These are phyloP conservation scores for Toxoplasma gondii DNA, from an alignment of 169 alveolate genomes.

Conservation along the genomic window DNA sequence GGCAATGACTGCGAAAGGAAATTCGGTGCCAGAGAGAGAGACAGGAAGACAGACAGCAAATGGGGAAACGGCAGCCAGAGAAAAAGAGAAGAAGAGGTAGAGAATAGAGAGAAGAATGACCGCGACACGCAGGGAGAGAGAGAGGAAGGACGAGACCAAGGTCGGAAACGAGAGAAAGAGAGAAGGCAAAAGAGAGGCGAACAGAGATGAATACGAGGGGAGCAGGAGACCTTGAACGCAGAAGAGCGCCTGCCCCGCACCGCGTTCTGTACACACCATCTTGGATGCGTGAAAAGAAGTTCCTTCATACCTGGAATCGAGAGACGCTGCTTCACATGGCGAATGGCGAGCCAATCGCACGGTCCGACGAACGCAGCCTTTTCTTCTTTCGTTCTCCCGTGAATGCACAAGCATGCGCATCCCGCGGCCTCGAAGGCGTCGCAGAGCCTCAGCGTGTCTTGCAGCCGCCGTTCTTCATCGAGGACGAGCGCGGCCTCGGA, in stretches of 20 bases:
- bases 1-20: constrained; percentile 50
- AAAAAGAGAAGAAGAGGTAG: too few relatives aligned
- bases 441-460: constrained; percentile 16
- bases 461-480: neutral
- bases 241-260: too few relatives aligned
- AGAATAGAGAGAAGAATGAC: too few relatives aligned
- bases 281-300: too few relatives aligned
- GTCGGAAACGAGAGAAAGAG: too few relatives aligned
- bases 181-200: too few relatives aligned
- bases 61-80: too few relatives aligned
- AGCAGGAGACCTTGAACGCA: too few relatives aligned
- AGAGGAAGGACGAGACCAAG: neutral
- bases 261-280: too few relatives aligned
- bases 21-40: neutral
- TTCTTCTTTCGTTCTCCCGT: constrained; percentile 66
- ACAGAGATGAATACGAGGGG: too few relatives aligned
- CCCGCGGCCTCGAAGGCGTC: constrained; percentile 61
- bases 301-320: constrained; percentile 38
- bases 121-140: neutral
- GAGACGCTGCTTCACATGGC: neutral
- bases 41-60: too few relatives aligned
- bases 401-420: constrained; percentile 44
- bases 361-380: constrained; percentile 36
- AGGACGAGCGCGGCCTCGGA: neutral
- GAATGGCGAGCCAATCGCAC: constrained; percentile 57